Evolutionary conservation across 2,329 filamentous ascomycete genomes (phyloP).

Genomic region (Tolypocladium endophyticum): DNA sequence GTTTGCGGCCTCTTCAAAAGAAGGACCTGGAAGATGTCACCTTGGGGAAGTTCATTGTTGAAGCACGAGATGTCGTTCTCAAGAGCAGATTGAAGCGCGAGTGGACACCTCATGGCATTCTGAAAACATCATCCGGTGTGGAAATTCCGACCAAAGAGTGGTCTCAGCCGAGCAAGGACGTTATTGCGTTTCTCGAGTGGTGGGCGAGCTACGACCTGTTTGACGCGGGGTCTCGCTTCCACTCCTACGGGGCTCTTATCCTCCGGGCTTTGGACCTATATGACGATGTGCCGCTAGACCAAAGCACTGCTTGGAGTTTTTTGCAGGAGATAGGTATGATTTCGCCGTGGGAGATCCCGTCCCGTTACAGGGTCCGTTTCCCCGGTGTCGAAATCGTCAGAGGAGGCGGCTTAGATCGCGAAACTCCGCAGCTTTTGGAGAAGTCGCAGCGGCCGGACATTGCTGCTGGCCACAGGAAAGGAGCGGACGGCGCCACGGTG

Average conservation of each 20-base stretch:
- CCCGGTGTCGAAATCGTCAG: slow-evolving; percentile 34
- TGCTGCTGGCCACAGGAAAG: slow-evolving; percentile 40
- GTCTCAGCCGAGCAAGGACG: slow-evolving; percentile 26
- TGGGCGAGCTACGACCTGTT: slow-evolving; percentile 54
- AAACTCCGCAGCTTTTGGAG: slow-evolving; percentile 17
- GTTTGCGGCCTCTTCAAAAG: slow-evolving; percentile 5
- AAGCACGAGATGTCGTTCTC: slow-evolving; percentile 39
- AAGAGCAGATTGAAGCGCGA: slow-evolving; percentile 36
- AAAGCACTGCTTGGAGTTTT: slow-evolving; percentile 48
- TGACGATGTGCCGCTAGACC: slow-evolving; percentile 26
- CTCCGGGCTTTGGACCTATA: slow-evolving; percentile 54
- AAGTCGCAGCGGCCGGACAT: slow-evolving; percentile 30
- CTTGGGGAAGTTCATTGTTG: slow-evolving; percentile 35
- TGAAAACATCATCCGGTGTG: slow-evolving; percentile 16
- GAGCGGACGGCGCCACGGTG: slow-evolving; percentile 47
- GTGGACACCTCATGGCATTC: slow-evolving; percentile 40
- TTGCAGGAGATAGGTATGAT: slow-evolving; percentile 67
- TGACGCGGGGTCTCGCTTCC: slow-evolving; percentile 36
- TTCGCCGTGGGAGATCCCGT: slow-evolving; percentile 58
- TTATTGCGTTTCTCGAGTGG: slow-evolving; percentile 59
- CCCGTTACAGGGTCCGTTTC: slow-evolving; percentile 49
- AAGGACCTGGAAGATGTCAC: slow-evolving; percentile 8
- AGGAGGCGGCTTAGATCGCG: slow-evolving; percentile 29
- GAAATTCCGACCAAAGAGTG: slow-evolving; percentile 14
- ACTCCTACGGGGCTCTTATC: slow-evolving; percentile 53